Evolutionary conservation across 768 basidiomycete genomes (phyloP).

Genomic region (Lactarius hatsudake): DNA sequence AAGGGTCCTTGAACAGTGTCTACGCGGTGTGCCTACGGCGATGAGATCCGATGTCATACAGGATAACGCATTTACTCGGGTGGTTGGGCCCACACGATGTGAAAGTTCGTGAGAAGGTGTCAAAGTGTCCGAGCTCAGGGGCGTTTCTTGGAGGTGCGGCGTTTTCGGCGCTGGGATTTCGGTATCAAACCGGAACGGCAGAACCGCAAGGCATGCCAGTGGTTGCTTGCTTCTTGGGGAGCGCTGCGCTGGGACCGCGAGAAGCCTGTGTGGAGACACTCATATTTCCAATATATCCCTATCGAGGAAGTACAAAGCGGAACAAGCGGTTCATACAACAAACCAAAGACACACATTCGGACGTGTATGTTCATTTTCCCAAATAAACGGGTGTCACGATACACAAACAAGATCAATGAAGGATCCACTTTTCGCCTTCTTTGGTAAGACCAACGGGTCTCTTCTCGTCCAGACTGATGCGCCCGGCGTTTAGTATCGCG

Average conservation of each 20-base stretch:
- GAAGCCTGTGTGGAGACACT: background rate
- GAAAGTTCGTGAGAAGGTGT: slow-evolving; percentile 12
- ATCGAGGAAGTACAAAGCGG: slow-evolving; percentile 16
- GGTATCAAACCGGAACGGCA: background rate
- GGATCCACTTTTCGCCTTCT: slow-evolving; percentile 59
- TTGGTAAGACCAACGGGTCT: slow-evolving; percentile 76
- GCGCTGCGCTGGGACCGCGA: background rate
- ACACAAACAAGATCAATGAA: slow-evolving; percentile 49
- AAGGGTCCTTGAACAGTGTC: slow-evolving; percentile 28
- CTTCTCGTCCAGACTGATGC: slow-evolving; percentile 88
- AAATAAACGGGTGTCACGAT: slow-evolving; percentile 17
- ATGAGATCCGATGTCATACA: slow-evolving; percentile 15
- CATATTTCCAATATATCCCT: slow-evolving; percentile 9
- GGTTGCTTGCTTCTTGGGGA: too few species aligned
- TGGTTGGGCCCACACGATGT: background rate
- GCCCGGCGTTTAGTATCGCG: slow-evolving; percentile 86
- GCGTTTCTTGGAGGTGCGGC: background rate
- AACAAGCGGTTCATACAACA: slow-evolving; percentile 1
- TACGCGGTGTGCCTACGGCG: background rate
- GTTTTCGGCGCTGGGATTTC: background rate
- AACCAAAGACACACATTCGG: background rate
- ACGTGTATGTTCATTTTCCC: slow-evolving; percentile 4
- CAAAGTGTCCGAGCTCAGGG: slow-evolving; percentile 17
- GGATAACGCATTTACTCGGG: too few species aligned
- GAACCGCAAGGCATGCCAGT: background rate